Evolutionary conservation across 2,329 filamentous ascomycete species (phyloP).

Genomic region (Colletotrichum sp.): DNA sequence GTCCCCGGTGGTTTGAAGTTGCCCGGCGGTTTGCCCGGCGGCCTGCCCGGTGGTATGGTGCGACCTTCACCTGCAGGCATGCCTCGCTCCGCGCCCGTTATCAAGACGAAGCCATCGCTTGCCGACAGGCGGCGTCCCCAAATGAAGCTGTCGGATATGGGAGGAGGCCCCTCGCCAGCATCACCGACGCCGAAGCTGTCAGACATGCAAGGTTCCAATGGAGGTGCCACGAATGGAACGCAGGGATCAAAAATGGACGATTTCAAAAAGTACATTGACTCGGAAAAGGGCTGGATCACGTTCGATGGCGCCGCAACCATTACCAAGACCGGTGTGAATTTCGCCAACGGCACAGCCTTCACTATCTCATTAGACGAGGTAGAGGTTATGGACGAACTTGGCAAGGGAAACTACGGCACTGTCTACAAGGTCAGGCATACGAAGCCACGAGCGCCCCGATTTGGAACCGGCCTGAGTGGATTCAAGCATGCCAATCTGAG

Average conservation of each 20-base stretch:
- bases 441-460: constrained; percentile 63
- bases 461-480: constrained; percentile 62
- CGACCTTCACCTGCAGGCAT: constrained; percentile 33
- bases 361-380: constrained; percentile 96
- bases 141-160: constrained; percentile 65
- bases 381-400: constrained; percentile 89
- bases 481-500: constrained; percentile 47
- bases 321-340: constrained; percentile 88
- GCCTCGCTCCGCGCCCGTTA: constrained; percentile 56
- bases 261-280: constrained; percentile 83
- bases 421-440: constrained; percentile 96
- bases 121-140: constrained; percentile 68
- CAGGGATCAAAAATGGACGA: constrained; percentile 59
- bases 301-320: constrained; percentile 94
- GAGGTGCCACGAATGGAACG: constrained; percentile 38
- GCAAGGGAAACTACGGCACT: constrained; percentile 97
- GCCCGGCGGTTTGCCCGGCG: constrained; percentile 44
- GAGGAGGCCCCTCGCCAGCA: constrained; percentile 37
- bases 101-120: constrained; percentile 60
- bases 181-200: constrained; percentile 36
- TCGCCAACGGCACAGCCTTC: constrained; percentile 87
- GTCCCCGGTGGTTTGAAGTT: constrained; percentile 47
- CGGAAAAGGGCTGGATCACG: constrained; percentile 87
- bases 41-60: background rate
- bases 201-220: constrained; percentile 10